A percentile compares a stretch with the other conserved stretches of the same genome.
phyloP scores from a whole-genome alignment of 495 filamentous ascomycete species.

The Aspergillus cristatus region DNA sequence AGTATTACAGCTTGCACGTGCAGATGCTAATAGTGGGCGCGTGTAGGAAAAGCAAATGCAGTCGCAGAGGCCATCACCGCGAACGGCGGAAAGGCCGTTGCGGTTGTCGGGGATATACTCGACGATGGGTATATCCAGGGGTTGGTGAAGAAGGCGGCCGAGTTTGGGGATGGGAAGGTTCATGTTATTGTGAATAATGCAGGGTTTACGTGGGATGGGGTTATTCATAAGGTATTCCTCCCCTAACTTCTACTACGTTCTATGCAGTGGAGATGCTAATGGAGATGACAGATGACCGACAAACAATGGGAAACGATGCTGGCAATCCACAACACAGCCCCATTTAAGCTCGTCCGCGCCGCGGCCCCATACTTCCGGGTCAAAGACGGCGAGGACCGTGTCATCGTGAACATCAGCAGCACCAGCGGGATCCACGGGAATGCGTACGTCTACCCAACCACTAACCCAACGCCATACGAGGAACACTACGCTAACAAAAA shows the following conservation, averaged over 20 bases:
- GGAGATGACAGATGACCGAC: conserved; percentile 57
- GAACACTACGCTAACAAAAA: background rate
- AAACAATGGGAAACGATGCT: conserved; percentile 87
- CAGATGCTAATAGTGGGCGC: too few species aligned
- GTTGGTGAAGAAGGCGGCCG: conserved; percentile 63
- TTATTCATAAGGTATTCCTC: conserved; percentile 65
- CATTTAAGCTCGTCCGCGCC: conserved; percentile 71
- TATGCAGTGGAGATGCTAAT: background rate
- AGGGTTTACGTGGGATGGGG: conserved; percentile 82
- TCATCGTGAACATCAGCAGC: conserved; percentile 72
- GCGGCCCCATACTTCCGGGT: conserved; percentile 81
- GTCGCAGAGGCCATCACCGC: conserved; percentile 59
- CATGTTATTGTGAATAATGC: conserved; percentile 86
- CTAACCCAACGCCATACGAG: background rate
- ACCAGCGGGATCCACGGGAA: conserved; percentile 78
- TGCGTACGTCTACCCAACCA: conserved; percentile 38
- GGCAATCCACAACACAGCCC: conserved; percentile 68
- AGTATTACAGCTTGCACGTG: too few species aligned
- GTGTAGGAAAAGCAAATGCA: conserved; percentile 48
- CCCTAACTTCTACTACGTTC: background rate
- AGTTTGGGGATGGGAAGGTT: conserved; percentile 78
- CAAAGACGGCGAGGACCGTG: conserved; percentile 67
- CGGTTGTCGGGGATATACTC: conserved; percentile 66
- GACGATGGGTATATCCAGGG: conserved; percentile 54
- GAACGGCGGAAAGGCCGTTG: conserved; percentile 47